phyloP scores from a whole-genome alignment of 2,329 filamentous ascomycete genomes.

The Pseudocercospora cruenta region DNA sequence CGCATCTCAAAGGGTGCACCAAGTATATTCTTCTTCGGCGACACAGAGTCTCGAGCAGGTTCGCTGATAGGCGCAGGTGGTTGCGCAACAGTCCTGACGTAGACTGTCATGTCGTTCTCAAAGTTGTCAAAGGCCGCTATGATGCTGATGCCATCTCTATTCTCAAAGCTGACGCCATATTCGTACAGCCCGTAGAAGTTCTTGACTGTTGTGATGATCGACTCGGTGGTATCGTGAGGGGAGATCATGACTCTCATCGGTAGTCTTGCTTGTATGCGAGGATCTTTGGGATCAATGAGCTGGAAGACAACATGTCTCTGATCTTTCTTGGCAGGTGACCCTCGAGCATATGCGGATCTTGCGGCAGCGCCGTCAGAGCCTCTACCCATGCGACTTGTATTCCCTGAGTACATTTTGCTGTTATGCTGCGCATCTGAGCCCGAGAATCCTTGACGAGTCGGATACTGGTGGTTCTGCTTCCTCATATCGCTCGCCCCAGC shows the following conservation, averaged over 20 bases:
- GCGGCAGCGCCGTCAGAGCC: conserved; percentile 28
- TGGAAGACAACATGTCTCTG: conserved; percentile 79
- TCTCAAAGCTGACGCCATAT: conserved; percentile 90
- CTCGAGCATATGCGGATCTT: conserved; percentile 31
- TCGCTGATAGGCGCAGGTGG: conserved; percentile 28
- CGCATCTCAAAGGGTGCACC: conserved; percentile 68
- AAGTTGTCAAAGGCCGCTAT: conserved; percentile 98
- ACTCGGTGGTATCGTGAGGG: conserved; percentile 94
- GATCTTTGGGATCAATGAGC: conserved; percentile 56
- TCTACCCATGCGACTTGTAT: conserved; percentile 28
- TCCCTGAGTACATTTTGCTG: conserved; percentile 14
- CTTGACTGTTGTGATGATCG: conserved; percentile 96
- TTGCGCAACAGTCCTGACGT: conserved; percentile 64
- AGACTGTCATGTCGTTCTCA: conserved; percentile 86
- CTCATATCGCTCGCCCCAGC: conserved; percentile 31
- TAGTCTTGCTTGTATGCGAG: conserved; percentile 62
- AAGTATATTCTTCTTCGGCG: conserved; percentile 60
- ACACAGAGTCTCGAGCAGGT: conserved; percentile 37
- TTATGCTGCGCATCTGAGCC: conserved; percentile 24
- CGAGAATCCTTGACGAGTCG: conserved; percentile 36
- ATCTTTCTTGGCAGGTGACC: conserved; percentile 43
- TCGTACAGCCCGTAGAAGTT: conserved; percentile 98
- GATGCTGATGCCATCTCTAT: conserved; percentile 82
- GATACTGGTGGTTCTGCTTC: conserved; percentile 40
- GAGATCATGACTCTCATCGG: conserved; percentile 91